Evolutionary conservation across 73 alveolate genomes (phyloP).

Genomic region (Paramecium octaurelia): DNA sequence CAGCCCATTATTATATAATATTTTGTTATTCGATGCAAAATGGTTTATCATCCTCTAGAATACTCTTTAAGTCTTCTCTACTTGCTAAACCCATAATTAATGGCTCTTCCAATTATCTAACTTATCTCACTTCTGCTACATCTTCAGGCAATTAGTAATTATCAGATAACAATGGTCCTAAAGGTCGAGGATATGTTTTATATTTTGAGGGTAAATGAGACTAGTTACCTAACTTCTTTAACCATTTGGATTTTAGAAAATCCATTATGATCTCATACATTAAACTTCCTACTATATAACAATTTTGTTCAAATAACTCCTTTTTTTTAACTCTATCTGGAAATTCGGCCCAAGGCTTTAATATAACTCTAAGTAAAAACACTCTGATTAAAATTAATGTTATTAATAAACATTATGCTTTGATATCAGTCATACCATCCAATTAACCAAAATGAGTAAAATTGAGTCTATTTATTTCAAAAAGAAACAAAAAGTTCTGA

Average conservation of each 20-base stretch:
- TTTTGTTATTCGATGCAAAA: not conserved
- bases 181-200: not conserved
- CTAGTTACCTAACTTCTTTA: not conserved
- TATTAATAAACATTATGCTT: not conserved
- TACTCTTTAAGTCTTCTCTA: conserved; percentile 4
- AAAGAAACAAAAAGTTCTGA: not conserved
- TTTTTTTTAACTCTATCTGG: not conserved
- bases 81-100: not conserved
- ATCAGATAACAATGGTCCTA: conserved; percentile 31
- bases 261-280: conserved; percentile 31
- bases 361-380: not conserved
- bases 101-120: conserved; percentile 15
- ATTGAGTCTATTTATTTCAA: not conserved
- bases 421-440: not conserved
- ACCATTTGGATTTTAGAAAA: not conserved
- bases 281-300: not conserved
- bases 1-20: not conserved
- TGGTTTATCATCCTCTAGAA: conserved; percentile 4
- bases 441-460: not conserved
- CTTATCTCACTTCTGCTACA: not conserved
- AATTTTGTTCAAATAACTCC: not conserved
- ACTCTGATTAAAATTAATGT: not conserved
- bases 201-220: not conserved
- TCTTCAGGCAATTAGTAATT: not conserved
- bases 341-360: conserved; percentile 19